Percentiles rank a stretch among this genome's conserved stretches.
phyloP scores from a whole-genome alignment of 106 monocot species.

The Dioscorea zingiberensis region DNA sequence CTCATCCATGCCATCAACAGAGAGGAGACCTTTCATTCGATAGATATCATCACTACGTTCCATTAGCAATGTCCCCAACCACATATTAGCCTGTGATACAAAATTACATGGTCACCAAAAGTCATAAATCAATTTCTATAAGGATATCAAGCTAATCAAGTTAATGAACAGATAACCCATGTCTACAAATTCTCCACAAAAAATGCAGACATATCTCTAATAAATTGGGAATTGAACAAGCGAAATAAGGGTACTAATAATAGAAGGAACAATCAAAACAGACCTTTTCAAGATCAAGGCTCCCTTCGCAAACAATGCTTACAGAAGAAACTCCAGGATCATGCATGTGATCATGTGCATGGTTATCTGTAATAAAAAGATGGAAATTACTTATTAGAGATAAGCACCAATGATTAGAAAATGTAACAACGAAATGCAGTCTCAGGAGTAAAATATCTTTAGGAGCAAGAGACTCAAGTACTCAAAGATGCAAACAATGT shows the following conservation, averaged over 20 bases:
- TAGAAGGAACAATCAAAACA: conserved; percentile 3
- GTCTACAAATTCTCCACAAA: too few species aligned
- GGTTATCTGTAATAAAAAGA: conserved; percentile 24
- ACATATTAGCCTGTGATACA: conserved; percentile 87
- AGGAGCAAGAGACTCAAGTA: too few species aligned
- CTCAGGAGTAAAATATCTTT: too few species aligned
- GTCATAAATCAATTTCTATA: too few species aligned
- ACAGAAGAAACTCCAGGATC: conserved; percentile 99
- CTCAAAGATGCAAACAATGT: too few species aligned
- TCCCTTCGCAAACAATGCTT: conserved; percentile 97
- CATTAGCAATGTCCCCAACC: conserved; percentile 84
- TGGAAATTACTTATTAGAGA: background rate
- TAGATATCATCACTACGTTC: conserved; percentile 97
- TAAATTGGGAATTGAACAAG: conserved; percentile 2
- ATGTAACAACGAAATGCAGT: background rate
- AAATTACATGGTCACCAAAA: too few species aligned
- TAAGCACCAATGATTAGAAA: background rate
- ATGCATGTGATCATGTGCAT: conserved; percentile 75
- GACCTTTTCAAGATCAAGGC: conserved; percentile 89
- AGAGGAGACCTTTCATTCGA: conserved; percentile 94
- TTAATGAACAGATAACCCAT: too few species aligned
- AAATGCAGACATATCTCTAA: too few species aligned
- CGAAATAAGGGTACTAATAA: too few species aligned
- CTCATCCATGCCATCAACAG: conserved; percentile 86
- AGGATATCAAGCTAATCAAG: too few species aligned